Evolutionary conservation across 768 basidiomycete species (phyloP).

Genomic region (Termitomyces sp.): DNA sequence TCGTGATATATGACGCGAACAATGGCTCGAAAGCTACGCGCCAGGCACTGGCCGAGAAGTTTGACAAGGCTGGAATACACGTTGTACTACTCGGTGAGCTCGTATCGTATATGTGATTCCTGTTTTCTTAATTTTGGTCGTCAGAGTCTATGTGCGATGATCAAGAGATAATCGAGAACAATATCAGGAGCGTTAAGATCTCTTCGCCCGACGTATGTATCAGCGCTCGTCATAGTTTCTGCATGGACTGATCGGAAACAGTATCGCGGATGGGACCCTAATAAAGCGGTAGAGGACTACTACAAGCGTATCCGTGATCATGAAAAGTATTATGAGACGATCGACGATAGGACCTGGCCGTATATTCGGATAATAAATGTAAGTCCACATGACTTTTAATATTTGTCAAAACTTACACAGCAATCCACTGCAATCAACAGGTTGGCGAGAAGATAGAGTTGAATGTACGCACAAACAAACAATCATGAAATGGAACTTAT

Average conservation of each 20-base stretch:
- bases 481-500: neutral
- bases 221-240: neutral
- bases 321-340: slow-evolving; percentile 83
- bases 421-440: slow-evolving; percentile 25
- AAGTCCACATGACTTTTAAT: slow-evolving; percentile 14
- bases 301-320: slow-evolving; percentile 84
- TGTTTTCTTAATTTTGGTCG: neutral
- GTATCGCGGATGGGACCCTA: slow-evolving; percentile 93
- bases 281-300: slow-evolving; percentile 90
- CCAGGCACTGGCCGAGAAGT: slow-evolving; percentile 74
- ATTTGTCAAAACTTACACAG: neutral
- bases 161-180: slow-evolving; percentile 86
- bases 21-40: slow-evolving; percentile 72
- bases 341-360: slow-evolving; percentile 88
- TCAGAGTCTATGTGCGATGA: slow-evolving; percentile 90
- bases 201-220: slow-evolving; percentile 90
- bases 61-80: slow-evolving; percentile 82
- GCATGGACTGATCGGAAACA: slow-evolving; percentile 22
- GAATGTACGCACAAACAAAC: slow-evolving; percentile 49
- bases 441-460: slow-evolving; percentile 96
- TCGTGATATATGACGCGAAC: slow-evolving; percentile 98
- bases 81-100: slow-evolving; percentile 83
- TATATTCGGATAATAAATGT: slow-evolving; percentile 94
- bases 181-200: slow-evolving; percentile 95
- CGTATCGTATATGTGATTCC: neutral